Percentiles rank a stretch among this genome's conserved stretches.
Conservation (phyloP, 164 flowering plant genomes). For the Magnolia officinalis region DNA sequence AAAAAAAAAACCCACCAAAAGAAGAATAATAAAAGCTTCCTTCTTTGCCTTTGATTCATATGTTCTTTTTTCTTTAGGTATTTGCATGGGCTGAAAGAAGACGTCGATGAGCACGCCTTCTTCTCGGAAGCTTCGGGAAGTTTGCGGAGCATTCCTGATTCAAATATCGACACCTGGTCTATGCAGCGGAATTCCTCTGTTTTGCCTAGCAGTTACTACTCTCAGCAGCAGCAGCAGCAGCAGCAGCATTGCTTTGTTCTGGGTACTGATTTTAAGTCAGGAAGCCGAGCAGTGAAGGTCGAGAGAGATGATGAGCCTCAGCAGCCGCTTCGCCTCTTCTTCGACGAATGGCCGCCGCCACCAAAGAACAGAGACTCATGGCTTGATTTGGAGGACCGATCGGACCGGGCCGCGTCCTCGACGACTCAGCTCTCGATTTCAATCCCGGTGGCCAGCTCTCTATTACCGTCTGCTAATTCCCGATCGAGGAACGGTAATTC, state of each 20-base stretch:
- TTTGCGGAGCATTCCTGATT: constrained; percentile 12
- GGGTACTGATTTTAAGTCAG: constrained; percentile 37
- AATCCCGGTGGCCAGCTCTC: constrained; percentile 21
- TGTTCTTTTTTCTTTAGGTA: constrained; percentile 17
- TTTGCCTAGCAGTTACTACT: constrained; percentile 5
- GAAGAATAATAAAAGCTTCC: not conserved
- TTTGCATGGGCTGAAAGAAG: constrained; percentile 28
- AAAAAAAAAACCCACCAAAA: not conserved
- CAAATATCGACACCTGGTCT: constrained; percentile 9
- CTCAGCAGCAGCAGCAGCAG: constrained; percentile 22
- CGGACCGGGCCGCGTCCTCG: constrained; percentile 13
- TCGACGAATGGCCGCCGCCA: constrained; percentile 32
- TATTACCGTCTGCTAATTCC: constrained; percentile 21
- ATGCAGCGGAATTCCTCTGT: constrained; percentile 13
- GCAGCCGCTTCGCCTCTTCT: constrained; percentile 38
- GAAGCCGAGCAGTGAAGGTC: constrained; percentile 13
- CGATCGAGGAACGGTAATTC: constrained; percentile 7
- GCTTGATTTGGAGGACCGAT: constrained; percentile 21
- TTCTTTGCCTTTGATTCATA: not conserved
- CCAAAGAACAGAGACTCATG: constrained; percentile 30
- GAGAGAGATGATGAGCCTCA: constrained; percentile 28
- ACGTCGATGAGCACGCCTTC: constrained; percentile 31
- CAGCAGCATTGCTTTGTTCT: constrained; percentile 38
- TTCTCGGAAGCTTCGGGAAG: constrained; percentile 30
- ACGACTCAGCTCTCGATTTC: constrained; percentile 37